Evolutionary conservation across 352 stramenopile species (phyloP), one percentile per base, ranked within the genome.

Genomic region (Pythium rishiriense): DNA sequence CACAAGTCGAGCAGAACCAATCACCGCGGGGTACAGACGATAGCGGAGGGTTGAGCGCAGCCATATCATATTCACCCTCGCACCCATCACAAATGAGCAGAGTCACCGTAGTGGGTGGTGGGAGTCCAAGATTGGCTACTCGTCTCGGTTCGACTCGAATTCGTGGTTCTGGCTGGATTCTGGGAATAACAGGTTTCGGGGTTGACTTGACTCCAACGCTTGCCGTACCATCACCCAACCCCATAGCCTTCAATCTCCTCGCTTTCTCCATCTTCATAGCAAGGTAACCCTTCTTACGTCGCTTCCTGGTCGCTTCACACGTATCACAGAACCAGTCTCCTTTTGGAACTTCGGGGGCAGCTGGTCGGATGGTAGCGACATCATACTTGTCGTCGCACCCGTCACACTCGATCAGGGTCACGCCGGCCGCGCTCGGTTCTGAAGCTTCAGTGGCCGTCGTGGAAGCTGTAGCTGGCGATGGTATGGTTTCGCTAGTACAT

Each of bases 1-100:
- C 57, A 22, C 57, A 64, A 1, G 45, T 24, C 1, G 57, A 24
- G 37, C 60, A 84, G 49, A 76, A 84, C 78, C 79, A 86, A 26
- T 86, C 71, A 17, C 73, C 79, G 29, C 71, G 73, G 11, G 81
- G 78, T 26, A 85, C 65, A 10, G 65, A 65, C 1, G 47, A 50
- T 2, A 90, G 39, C 1, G 79, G 79, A 35, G 81, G 83, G 41
- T 75, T 22, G 0, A 93, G 49, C 19, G 56, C 65, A 5, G 73
- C 64, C 65, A 86, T 76, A 39, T 89, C 75, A 37, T 74, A 85
- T 48, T 93, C 79, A 21, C 70, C 63, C 4, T 91, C 74, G 51
- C 85, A 94, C 9, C 81, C 81, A 52, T 88, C 82, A 49, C 85
- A 94, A 46, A 94, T 78, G n/a, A 94, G 62, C 15, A 91, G 52